Evolutionary conservation across 2,329 filamentous ascomycete species (phyloP).

Genomic region (Fusarium sp.): DNA sequence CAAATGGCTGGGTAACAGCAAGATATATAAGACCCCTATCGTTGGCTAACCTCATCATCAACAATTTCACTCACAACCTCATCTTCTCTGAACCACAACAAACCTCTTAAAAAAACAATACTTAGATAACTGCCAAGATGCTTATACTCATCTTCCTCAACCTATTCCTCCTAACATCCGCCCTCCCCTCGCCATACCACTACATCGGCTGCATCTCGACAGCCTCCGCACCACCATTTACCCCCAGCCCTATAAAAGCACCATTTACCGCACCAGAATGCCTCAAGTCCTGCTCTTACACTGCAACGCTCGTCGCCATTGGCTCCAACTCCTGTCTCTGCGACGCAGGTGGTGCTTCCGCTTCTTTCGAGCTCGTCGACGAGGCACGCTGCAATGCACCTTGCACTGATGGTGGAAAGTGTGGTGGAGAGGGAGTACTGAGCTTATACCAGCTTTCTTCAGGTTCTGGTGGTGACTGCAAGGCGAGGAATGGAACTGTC

Average conservation of each 20-base stretch:
- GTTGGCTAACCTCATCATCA: not conserved
- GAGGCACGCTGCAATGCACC: slow-evolving; percentile 33
- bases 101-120: not conserved
- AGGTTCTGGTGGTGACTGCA: not conserved
- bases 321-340: slow-evolving; percentile 41
- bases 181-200: slow-evolving; percentile 32
- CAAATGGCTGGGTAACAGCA: not conserved
- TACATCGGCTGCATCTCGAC: slow-evolving; percentile 48
- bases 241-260: slow-evolving; percentile 17
- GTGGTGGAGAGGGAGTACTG: slow-evolving; percentile 40
- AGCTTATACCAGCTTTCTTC: slow-evolving; percentile 31
- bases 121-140: slow-evolving; percentile 3
- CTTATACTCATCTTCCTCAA: slow-evolving; percentile 17
- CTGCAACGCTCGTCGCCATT: slow-evolving; percentile 41
- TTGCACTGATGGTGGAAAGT: slow-evolving; percentile 41
- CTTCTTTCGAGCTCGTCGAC: slow-evolving; percentile 28
- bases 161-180: slow-evolving; percentile 40
- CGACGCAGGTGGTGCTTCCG: slow-evolving; percentile 11
- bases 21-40: slow-evolving; percentile 16
- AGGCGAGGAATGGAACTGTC: not conserved
- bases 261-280: slow-evolving; percentile 30
- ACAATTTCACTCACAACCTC: not conserved
- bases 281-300: slow-evolving; percentile 14
- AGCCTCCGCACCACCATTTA: slow-evolving; percentile 26
- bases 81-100: not conserved